Evolutionary conservation across 75 land plant genomes (phyloP).

Genomic region (Sequoia sempervirens): DNA sequence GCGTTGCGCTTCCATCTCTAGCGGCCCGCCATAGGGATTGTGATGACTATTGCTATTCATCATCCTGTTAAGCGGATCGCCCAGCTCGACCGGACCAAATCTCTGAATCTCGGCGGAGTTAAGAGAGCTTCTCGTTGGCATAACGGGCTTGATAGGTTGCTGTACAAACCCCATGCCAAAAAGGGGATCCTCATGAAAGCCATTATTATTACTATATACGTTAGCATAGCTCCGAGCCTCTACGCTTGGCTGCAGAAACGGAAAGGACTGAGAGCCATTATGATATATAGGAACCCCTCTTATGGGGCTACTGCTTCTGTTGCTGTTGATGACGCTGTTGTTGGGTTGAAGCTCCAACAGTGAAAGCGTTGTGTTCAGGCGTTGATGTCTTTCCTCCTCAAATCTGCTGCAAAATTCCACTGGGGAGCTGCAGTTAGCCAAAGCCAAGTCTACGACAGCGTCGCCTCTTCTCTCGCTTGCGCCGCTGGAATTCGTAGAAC

Average conservation of each 20-base stretch:
- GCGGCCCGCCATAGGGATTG: background rate
- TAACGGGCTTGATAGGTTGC: background rate
- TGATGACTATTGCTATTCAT: background rate
- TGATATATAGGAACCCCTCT: slow-evolving; percentile 18
- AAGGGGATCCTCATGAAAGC: background rate
- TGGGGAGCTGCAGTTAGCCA: background rate
- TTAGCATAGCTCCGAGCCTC: background rate
- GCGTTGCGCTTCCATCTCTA: background rate
- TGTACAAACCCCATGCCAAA: background rate
- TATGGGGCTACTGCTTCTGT: slow-evolving; percentile 4
- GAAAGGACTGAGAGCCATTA: slow-evolving; percentile 10
- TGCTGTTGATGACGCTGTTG: background rate
- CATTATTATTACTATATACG: background rate
- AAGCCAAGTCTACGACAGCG: background rate
- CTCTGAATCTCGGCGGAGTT: background rate
- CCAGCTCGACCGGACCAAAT: background rate
- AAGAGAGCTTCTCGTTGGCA: background rate
- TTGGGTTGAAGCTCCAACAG: slow-evolving; percentile 10
- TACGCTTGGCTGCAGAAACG: background rate
- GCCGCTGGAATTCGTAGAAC: slow-evolving; percentile 7
- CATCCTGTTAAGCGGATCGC: background rate
- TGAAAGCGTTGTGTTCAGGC: background rate
- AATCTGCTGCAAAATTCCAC: background rate
- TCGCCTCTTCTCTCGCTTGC: background rate
- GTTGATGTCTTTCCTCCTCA: background rate